Conservation (phyloP, 768 basidiomycete genomes). For the Daedaleopsis sinensis region DNA sequence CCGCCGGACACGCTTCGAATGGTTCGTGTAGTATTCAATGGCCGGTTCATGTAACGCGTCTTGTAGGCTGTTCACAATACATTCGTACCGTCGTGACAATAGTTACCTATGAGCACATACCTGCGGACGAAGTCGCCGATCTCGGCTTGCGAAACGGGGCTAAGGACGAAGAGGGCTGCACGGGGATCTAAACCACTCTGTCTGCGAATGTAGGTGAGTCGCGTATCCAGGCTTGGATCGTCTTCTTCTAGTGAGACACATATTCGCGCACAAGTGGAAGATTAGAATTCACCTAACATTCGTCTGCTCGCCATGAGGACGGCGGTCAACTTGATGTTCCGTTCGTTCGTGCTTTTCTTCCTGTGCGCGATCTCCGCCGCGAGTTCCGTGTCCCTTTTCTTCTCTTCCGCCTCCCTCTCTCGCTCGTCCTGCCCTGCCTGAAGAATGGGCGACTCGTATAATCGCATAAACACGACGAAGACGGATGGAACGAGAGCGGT, state of each 20-base stretch:
- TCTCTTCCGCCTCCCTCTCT: slow-evolving; percentile 69
- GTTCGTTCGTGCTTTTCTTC: slow-evolving; percentile 79
- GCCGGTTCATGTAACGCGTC: slow-evolving; percentile 88
- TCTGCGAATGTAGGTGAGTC: slow-evolving; percentile 85
- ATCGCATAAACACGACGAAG: slow-evolving; percentile 86
- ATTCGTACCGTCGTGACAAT: neutral
- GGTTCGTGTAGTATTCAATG: slow-evolving; percentile 89
- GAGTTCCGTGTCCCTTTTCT: slow-evolving; percentile 72
- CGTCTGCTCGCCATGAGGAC: slow-evolving; percentile 88
- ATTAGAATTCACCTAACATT: slow-evolving; percentile 71
- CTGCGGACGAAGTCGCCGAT: slow-evolving; percentile 88
- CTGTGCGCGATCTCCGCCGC: slow-evolving; percentile 77
- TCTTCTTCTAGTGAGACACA: slow-evolving; percentile 68
- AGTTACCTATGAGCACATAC: slow-evolving; percentile 37
- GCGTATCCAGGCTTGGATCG: slow-evolving; percentile 78
- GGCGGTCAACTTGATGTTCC: slow-evolving; percentile 92
- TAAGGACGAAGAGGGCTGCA: slow-evolving; percentile 92
- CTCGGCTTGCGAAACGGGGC: slow-evolving; percentile 86
- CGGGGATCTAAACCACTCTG: slow-evolving; percentile 89
- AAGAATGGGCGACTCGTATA: slow-evolving; percentile 73
- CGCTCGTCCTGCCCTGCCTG: slow-evolving; percentile 47
- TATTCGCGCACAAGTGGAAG: neutral
- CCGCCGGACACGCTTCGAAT: slow-evolving; percentile 88
- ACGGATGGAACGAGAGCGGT: slow-evolving; percentile 90
- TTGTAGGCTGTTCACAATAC: slow-evolving; percentile 62